Evolutionary conservation across 495 filamentous ascomycete genomes (phyloP).

Genomic region (Cenococcum geophilum): DNA sequence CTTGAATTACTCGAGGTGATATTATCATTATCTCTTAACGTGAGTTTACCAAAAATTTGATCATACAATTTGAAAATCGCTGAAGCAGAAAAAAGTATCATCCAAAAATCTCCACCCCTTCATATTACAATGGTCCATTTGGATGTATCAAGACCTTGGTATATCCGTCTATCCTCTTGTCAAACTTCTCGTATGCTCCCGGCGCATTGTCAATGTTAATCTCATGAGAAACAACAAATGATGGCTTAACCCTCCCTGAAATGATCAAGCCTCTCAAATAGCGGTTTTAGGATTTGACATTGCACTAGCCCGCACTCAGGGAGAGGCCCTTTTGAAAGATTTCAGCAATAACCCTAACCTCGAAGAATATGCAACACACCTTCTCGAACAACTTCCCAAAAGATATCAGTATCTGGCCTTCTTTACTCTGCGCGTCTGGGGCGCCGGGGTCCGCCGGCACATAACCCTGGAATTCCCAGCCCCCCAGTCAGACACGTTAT

Average conservation of each 20-base stretch:
- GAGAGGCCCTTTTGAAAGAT: conserved; percentile 40
- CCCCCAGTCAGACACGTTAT: conserved; percentile 38
- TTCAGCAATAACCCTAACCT: not conserved
- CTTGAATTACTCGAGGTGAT: too few species aligned
- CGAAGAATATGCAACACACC: conserved; percentile 31
- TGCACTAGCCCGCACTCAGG: conserved; percentile 52
- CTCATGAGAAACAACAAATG: conserved; percentile 53
- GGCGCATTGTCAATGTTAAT: conserved; percentile 50
- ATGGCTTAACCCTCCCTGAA: conserved; percentile 50
- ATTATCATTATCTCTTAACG: too few species aligned
- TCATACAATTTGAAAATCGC: not conserved
- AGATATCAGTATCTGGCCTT: conserved; percentile 48
- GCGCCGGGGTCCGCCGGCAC: conserved; percentile 38
- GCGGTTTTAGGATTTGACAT: conserved; percentile 55
- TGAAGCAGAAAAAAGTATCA: not conserved
- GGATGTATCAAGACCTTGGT: conserved; percentile 39
- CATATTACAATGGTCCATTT: conserved; percentile 29
- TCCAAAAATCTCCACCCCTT: not conserved
- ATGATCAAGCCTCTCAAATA: conserved; percentile 55
- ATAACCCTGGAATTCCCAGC: conserved; percentile 38
- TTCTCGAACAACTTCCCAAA: conserved; percentile 60
- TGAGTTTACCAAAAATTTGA: not conserved
- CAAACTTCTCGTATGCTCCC: conserved; percentile 65
- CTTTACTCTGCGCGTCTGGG: conserved; percentile 26
- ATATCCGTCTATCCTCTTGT: conserved; percentile 57